A percentile compares a stretch with the other conserved stretches of the same genome.
phyloP scores from a whole-genome alignment of 495 filamentous ascomycete genomes.

The Lasiosphaeria ovina region DNA sequence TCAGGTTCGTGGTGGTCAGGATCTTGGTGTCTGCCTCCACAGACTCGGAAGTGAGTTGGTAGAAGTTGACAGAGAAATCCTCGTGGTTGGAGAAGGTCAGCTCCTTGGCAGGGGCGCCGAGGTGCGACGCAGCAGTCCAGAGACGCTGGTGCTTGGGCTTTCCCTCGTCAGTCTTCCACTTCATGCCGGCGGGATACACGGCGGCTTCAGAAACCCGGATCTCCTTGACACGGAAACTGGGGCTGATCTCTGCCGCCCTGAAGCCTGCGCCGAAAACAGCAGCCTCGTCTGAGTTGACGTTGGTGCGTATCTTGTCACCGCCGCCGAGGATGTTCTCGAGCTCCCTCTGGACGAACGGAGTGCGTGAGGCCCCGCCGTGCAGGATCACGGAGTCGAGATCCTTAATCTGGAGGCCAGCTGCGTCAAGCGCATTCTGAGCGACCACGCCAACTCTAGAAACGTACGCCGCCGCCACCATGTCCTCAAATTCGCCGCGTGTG shows the following conservation, averaged over 20 bases:
- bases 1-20: slow-evolving; percentile 78
- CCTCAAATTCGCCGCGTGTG: slow-evolving; percentile 77
- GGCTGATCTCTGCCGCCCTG: slow-evolving; percentile 85
- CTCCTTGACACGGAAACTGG: slow-evolving; percentile 95
- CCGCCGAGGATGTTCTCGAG: slow-evolving; percentile 73
- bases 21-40: slow-evolving; percentile 48
- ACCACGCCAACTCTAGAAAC: slow-evolving; percentile 65
- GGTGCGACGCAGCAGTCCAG: slow-evolving; percentile 73
- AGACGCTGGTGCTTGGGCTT: slow-evolving; percentile 60
- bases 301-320: slow-evolving; percentile 78
- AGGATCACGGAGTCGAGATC: slow-evolving; percentile 91
- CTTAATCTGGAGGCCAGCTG: slow-evolving; percentile 66
- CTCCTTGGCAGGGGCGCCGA: slow-evolving; percentile 75
- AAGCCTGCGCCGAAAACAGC: slow-evolving; percentile 97
- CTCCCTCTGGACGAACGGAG: slow-evolving; percentile 89
- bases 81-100: slow-evolving; percentile 81
- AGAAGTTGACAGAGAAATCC: slow-evolving; percentile 80
- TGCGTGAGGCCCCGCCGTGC: slow-evolving; percentile 85
- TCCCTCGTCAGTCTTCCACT: slow-evolving; percentile 69
- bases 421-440: slow-evolving; percentile 70
- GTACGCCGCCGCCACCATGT: slow-evolving; percentile 62
- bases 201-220: slow-evolving; percentile 76
- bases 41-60: slow-evolving; percentile 60
- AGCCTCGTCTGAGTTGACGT: slow-evolving; percentile 95
- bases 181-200: slow-evolving; percentile 67